These are phyloP conservation scores for Trichaptum fuscoviolaceum DNA, from an alignment of 768 basidiomycete species.

Conservation along the genomic window DNA sequence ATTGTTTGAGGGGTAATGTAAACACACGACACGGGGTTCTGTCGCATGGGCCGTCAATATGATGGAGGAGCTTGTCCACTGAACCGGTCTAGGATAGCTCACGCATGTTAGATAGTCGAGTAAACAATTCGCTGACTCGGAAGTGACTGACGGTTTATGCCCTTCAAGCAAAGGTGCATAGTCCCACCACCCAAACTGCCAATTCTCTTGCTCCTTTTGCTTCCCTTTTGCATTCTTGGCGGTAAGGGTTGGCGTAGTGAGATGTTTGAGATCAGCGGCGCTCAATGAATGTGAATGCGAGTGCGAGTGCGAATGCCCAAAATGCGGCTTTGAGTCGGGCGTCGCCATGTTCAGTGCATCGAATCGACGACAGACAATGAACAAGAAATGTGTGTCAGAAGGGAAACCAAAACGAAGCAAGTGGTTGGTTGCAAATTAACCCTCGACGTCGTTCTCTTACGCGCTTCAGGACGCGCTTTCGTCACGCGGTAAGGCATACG, in stretches of 20 bases:
- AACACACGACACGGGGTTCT: constrained; percentile 53
- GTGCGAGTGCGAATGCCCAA: background rate
- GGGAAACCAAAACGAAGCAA: background rate
- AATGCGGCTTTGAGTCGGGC: background rate
- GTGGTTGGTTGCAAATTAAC: background rate
- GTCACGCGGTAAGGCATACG: background rate
- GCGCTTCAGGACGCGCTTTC: background rate
- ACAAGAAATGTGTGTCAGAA: background rate
- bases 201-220: constrained; percentile 43
- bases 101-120: constrained; percentile 6
- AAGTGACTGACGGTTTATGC: constrained; percentile 40
- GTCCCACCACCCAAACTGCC: constrained; percentile 74
- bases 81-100: constrained; percentile 46
- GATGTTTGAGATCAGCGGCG: background rate
- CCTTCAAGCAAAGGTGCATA: constrained; percentile 56
- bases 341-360: background rate
- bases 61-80: constrained; percentile 65
- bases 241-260: background rate
- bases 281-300: background rate
- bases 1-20: constrained; percentile 65
- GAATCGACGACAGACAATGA: background rate
- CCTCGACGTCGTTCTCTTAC: background rate
- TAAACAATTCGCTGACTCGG: constrained; percentile 3
- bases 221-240: constrained; percentile 41
- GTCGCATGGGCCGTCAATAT: constrained; percentile 66